These are phyloP conservation scores for Geranium incanum DNA, from an alignment of 441 rosid species.

Conservation along the genomic window DNA sequence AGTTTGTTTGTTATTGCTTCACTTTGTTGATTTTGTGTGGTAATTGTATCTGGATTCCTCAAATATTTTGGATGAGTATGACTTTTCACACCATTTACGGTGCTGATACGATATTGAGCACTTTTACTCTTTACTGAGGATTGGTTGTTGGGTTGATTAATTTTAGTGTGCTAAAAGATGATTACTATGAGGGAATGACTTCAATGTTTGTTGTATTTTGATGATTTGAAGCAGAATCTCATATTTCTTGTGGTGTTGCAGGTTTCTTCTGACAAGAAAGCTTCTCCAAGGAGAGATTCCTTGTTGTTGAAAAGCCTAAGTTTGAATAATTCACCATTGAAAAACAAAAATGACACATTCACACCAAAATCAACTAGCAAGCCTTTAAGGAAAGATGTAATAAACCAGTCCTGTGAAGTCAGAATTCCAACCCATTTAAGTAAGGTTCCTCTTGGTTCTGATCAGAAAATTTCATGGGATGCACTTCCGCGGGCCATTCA, in stretches of 20 bases:
- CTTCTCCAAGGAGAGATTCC: conserved; percentile 22
- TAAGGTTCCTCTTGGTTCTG: conserved; percentile 30
- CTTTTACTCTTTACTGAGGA: too few relatives aligned
- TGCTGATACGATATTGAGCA: neutral
- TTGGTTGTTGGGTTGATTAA: too few relatives aligned
- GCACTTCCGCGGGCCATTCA: conserved; percentile 31
- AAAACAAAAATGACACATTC: conserved; percentile 18
- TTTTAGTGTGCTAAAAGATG: neutral
- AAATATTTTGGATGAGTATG: too few relatives aligned
- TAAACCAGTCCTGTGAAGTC: conserved; percentile 22
- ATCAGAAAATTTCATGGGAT: conserved; percentile 30
- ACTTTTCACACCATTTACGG: neutral
- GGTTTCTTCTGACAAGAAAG: conserved; percentile 26
- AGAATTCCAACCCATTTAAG: conserved; percentile 18
- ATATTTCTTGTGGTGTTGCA: conserved; percentile 7
- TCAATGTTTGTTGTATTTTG: neutral
- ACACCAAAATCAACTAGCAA: conserved; percentile 20
- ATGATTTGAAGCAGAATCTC: neutral
- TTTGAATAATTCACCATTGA: conserved; percentile 25
- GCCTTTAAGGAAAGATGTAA: conserved; percentile 20
- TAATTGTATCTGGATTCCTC: neutral
- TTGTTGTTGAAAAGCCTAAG: conserved; percentile 21
- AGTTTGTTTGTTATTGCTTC: neutral
- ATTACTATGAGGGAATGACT: neutral
- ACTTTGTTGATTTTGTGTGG: too few relatives aligned